These are phyloP conservation scores for Uronychia setigera DNA, from an alignment of 73 alveolate species.

Conservation along the genomic window DNA sequence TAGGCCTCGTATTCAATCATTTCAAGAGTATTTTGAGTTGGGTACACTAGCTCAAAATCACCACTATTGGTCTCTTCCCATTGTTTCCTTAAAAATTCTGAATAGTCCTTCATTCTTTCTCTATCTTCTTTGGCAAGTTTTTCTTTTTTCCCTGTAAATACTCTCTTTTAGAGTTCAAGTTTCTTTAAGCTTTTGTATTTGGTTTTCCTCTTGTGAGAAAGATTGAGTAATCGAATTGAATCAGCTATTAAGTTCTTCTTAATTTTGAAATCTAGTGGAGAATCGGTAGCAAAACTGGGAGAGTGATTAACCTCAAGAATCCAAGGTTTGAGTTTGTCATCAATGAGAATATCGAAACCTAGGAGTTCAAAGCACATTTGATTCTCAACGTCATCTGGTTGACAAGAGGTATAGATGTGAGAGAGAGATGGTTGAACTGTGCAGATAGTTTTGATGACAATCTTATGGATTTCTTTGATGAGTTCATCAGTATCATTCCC, in stretches of 20 bases:
- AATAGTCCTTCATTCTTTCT: not conserved
- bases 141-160: not conserved
- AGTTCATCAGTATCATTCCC: not conserved
- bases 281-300: constrained; percentile 68
- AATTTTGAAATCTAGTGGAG: constrained; percentile 31
- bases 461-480: not conserved
- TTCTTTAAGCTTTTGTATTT: not conserved
- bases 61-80: not conserved
- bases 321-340: constrained; percentile 70
- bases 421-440: constrained; percentile 6
- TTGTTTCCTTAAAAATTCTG: not conserved
- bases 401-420: not conserved
- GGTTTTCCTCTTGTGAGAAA: not conserved
- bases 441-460: not conserved
- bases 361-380: constrained; percentile 71
- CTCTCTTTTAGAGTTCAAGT: not conserved
- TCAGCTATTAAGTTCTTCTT: constrained; percentile 35
- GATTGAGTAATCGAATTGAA: constrained; percentile 8
- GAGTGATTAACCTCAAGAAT: constrained; percentile 63
- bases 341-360: constrained; percentile 71
- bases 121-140: not conserved
- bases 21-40: not conserved
- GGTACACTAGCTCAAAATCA: not conserved
- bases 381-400: not conserved
- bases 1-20: not conserved